These are phyloP conservation scores for Fusarium oxysporum DNA, from an alignment of 2,329 filamentous ascomycete genomes.

Conservation along the genomic window DNA sequence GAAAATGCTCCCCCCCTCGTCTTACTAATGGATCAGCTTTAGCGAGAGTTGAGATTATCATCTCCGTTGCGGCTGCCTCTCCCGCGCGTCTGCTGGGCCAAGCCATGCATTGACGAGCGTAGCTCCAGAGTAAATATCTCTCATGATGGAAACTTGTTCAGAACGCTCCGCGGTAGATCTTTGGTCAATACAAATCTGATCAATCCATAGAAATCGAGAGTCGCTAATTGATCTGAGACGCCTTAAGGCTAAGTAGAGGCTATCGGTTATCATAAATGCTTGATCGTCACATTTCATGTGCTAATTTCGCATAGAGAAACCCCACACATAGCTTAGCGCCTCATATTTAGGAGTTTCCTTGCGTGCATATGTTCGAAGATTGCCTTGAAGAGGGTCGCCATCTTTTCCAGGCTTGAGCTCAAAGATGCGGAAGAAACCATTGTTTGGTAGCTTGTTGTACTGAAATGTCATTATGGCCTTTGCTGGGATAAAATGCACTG, in stretches of 20 bases:
- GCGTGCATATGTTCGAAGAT: neutral
- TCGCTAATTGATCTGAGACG: no score
- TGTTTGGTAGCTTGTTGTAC: neutral
- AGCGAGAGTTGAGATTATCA: neutral
- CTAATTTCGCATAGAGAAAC: no score
- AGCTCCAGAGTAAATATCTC: neutral
- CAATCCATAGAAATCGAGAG: no score
- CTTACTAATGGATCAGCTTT: no score
- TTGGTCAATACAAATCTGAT: neutral
- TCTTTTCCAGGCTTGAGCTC: rapidly evolving
- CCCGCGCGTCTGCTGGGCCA: neutral
- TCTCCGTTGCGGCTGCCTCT: rapidly evolving
- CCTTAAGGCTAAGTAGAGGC: neutral
- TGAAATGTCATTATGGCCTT: neutral
- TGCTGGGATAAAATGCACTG: neutral
- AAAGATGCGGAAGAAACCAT: neutral
- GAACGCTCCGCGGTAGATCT: neutral
- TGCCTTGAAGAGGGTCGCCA: neutral
- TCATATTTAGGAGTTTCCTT: neutral
- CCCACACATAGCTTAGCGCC: neutral
- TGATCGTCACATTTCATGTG: neutral
- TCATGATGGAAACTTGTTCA: neutral
- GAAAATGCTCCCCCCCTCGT: no score
- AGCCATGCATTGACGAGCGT: neutral
- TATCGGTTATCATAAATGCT: neutral